phyloP scores from a whole-genome alignment of 176 grass and related monocot genomes.

The Olyra latifolia region DNA sequence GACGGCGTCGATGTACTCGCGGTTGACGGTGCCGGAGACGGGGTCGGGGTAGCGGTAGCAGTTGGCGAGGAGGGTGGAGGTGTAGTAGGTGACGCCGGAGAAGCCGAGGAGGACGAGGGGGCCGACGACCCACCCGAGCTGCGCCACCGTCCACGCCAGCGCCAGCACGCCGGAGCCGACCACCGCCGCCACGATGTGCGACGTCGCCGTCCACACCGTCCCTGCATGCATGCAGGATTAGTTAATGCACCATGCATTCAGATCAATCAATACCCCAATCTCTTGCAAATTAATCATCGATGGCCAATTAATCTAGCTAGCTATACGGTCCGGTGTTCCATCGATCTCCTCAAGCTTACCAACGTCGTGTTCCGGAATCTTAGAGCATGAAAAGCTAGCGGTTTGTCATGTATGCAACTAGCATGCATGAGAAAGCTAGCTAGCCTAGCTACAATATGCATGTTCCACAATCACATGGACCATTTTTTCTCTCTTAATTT shows the following conservation, averaged over 20 bases:
- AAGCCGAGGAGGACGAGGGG: constrained; percentile 73
- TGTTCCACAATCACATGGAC: neutral
- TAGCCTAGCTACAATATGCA: neutral
- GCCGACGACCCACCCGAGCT: constrained; percentile 79
- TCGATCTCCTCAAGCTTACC: neutral
- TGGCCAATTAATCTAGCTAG: neutral
- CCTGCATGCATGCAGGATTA: constrained; percentile 36
- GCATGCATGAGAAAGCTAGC: neutral
- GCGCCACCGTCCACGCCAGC: constrained; percentile 92
- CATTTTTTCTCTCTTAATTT: neutral
- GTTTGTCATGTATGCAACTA: neutral
- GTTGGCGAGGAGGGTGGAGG: constrained; percentile 76
- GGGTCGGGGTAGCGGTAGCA: constrained; percentile 95
- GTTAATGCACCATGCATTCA: neutral
- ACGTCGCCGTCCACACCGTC: constrained; percentile 89
- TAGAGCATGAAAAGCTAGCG: neutral
- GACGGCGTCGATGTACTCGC: constrained; percentile 83
- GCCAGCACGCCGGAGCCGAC: constrained; percentile 88
- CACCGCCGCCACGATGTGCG: constrained; percentile 89
- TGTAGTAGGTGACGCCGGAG: constrained; percentile 92
- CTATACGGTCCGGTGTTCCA: neutral
- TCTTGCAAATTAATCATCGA: neutral
- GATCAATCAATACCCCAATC: no score
- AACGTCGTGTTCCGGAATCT: neutral
- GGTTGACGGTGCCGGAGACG: constrained; percentile 60